These are phyloP conservation scores for Fusarium albosuccineum DNA, from an alignment of 2,329 filamentous ascomycete genomes.

Conservation along the genomic window DNA sequence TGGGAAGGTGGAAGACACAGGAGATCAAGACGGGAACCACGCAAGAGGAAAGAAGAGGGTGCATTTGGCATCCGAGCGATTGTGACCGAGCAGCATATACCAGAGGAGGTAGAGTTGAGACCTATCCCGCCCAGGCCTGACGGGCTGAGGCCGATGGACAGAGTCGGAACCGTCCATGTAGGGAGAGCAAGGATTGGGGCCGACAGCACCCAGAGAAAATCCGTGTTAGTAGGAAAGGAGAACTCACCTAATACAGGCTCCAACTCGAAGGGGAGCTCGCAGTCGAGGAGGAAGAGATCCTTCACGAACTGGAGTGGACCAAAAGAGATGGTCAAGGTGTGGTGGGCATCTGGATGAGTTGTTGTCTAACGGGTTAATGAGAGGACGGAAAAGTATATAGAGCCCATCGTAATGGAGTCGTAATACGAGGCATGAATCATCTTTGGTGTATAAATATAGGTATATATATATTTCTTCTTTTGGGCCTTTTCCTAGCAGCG, in stretches of 20 bases:
- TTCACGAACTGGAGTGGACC: slow-evolving; percentile 35
- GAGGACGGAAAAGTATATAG: slow-evolving; percentile 31
- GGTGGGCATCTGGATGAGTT: slow-evolving; percentile 35
- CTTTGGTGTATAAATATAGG: background rate
- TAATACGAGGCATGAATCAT: slow-evolving; percentile 28
- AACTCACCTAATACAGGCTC: slow-evolving; percentile 14
- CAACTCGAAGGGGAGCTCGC: slow-evolving; percentile 3
- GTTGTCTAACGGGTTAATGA: slow-evolving; percentile 4
- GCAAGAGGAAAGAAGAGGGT: slow-evolving; percentile 32
- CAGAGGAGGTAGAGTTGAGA: slow-evolving; percentile 43
- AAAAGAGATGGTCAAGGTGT: slow-evolving; percentile 45
- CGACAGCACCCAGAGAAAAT: slow-evolving; percentile 35
- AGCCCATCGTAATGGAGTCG: slow-evolving; percentile 16
- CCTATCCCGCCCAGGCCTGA: slow-evolving; percentile 35
- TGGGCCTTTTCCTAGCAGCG: background rate
- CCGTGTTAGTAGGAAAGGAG: slow-evolving; percentile 36
- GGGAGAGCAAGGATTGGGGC: slow-evolving; percentile 35
- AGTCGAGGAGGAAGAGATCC: slow-evolving; percentile 34
- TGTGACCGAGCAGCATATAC: slow-evolving; percentile 24
- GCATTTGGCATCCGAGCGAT: slow-evolving; percentile 41
- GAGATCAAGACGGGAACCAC: slow-evolving; percentile 27
- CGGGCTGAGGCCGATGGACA: slow-evolving; percentile 26
- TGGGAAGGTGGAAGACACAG: slow-evolving; percentile 30
- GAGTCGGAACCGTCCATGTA: slow-evolving; percentile 37
- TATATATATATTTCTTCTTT: slow-evolving; percentile 1